Percentiles rank a stretch among this genome's conserved stretches.
These are phyloP conservation scores for Neurospora crassa DNA, from an alignment of 2,329 filamentous ascomycete genomes.

Conservation along the genomic window DNA sequence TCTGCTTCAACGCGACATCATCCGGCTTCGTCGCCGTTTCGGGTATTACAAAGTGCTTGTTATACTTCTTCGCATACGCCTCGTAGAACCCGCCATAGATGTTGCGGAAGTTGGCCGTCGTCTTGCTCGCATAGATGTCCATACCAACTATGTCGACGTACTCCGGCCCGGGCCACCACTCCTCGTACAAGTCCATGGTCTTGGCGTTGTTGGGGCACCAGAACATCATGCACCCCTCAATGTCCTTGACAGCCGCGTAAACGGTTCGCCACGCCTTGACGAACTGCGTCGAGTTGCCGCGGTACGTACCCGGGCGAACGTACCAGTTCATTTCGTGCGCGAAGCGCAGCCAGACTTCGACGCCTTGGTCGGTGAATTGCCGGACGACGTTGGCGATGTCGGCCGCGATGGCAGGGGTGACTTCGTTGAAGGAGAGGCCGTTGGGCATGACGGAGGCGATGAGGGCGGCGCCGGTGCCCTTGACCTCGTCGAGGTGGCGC, in stretches of 20 bases:
- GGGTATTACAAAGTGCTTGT: constrained; percentile 4
- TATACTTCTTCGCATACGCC: constrained; percentile 2
- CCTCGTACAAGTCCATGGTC: constrained; percentile 7
- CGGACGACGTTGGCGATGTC: constrained; percentile 10
- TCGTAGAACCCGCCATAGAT: constrained; percentile 6
- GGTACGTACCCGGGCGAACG: constrained; percentile 7
- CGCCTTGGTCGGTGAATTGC: constrained; percentile 9
- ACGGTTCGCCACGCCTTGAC: constrained; percentile 11
- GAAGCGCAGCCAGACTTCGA: constrained; percentile 15
- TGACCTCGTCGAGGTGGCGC: constrained; percentile 8
- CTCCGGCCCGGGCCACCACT: constrained; percentile 13
- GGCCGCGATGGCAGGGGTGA: constrained; percentile 6
- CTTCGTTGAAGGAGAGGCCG: constrained; percentile 10
- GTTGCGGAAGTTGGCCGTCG: constrained; percentile 3
- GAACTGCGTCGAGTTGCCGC: constrained; percentile 4
- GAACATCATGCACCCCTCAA: constrained; percentile 10
- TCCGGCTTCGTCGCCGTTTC: constrained; percentile 7
- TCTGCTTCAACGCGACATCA: constrained; percentile 5
- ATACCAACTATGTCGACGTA: constrained; percentile 14
- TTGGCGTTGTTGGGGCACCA: constrained; percentile 13
- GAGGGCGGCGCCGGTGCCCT: constrained; percentile 13
- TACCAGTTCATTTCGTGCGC: constrained; percentile 18
- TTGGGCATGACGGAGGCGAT: constrained; percentile 19
- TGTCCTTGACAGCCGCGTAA: constrained; percentile 7
- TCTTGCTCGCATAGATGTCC: constrained; percentile 10